Base-by-base conservation (phyloP, 1,284 basidiomycete genomes). In the Blastosporella zonata region DNA sequence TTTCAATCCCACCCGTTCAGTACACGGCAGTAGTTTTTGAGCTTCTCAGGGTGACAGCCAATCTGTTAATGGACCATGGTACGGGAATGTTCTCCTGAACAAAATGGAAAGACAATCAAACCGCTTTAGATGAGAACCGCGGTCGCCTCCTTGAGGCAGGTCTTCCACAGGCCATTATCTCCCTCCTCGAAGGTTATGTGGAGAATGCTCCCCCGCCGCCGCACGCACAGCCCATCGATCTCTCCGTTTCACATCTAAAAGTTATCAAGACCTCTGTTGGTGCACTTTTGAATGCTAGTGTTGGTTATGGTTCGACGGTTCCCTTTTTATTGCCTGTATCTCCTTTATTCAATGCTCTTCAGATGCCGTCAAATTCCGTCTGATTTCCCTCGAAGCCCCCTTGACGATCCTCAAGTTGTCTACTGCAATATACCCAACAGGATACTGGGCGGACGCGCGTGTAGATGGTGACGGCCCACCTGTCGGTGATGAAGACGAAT, bases 11-110 rank as follows among this genome's bases (percentile, higher is more conserved):
- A 10, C 65, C 64, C 37, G 64, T 72, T 21, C 52, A 65, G 17
- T 74, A 72, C 52, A 71, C 77, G 42, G 58, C 74, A 6, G 74
- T 75, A 18, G 69, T 83, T 10, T 77, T 78, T 51, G 86, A 91
- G 62, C 67, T 90, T 22, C 73, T 92, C 44, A 77, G 88, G 47
- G 80, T 90, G 15, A 80, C 79, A 17, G 88, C 88, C 13, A 91
- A 91, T 65, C 66, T 91, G 8, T 90, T 86, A 64, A 82, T 89
- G 68, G 87, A 91, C 59, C 86, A 91, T 58, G 82, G 90, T 82
- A 58, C 9, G 46, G 21, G 38, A 28, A 35, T 31, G 15, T 8
- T 50, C 23, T 9, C 12, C 8, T 29, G 37, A 18, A 34, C 33
- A 2, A 17, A 3, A 6, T 18, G n/a, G n/a, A 17, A 5, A n/a